phyloP scores from a whole-genome alignment of 495 filamentous ascomycete species.

The Parmelia sp. region DNA sequence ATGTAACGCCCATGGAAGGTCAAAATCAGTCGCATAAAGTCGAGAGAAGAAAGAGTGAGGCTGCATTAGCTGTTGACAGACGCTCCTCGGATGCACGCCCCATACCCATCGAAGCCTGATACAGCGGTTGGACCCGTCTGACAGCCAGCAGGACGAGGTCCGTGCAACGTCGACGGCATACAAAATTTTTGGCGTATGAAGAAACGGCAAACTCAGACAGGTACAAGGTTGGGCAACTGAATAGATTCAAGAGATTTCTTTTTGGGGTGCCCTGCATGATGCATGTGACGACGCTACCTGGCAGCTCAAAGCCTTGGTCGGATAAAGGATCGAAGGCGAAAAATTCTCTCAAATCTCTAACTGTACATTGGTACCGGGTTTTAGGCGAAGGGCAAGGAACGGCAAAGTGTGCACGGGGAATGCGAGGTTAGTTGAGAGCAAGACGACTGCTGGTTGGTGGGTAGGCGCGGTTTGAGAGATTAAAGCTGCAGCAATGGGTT shows the following conservation, averaged over 20 bases:
- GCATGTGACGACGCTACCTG: constrained; percentile 6
- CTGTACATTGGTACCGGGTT: not conserved
- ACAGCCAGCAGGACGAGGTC: constrained; percentile 6
- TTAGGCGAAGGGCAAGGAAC: not conserved
- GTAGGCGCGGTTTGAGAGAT: not conserved
- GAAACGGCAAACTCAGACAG: not conserved
- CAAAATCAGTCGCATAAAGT: not conserved
- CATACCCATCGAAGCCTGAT: constrained; percentile 11
- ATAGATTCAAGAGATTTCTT: not conserved
- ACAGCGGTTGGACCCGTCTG: not conserved
- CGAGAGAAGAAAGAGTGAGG: not conserved
- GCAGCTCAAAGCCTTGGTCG: not conserved
- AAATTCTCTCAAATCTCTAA: not conserved
- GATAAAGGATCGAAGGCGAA: not conserved
- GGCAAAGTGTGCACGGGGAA: not conserved
- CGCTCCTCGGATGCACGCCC: not conserved
- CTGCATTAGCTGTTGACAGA: constrained; percentile 2
- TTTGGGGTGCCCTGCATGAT: constrained; percentile 17
- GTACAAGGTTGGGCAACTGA: constrained; percentile 10
- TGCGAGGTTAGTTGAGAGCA: not conserved
- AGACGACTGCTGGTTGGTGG: not conserved
- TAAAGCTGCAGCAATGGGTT: not conserved
- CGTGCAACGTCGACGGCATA: not conserved
- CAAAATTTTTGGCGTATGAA: not conserved
- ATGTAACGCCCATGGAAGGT: not conserved